A percentile compares a stretch with the other conserved stretches of the same genome.
phyloP scores from a whole-genome alignment of 352 stramenopile species.

The Elongisporangium senticosum region DNA sequence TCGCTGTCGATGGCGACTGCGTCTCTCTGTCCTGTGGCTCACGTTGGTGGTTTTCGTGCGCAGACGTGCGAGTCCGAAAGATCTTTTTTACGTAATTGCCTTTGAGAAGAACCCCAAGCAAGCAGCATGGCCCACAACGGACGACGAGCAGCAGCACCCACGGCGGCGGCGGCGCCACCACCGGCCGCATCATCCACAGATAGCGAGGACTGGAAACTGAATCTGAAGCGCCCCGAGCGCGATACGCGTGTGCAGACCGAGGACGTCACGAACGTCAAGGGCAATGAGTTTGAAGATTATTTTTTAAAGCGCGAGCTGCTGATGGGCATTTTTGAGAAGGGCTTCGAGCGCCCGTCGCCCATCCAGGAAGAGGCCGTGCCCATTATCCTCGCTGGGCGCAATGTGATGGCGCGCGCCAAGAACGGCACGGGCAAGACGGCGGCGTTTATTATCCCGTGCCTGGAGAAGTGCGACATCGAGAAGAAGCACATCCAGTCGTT shows the following conservation, averaged over 20 bases:
- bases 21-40: not conserved
- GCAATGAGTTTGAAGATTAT: slow-evolving; percentile 99
- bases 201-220: slow-evolving; percentile 69
- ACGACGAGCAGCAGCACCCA: slow-evolving; percentile 34
- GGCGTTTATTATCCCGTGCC: slow-evolving; percentile 98
- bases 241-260: slow-evolving; percentile 90
- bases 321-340: slow-evolving; percentile 99
- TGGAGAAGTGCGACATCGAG: slow-evolving; percentile 98
- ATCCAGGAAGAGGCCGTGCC: slow-evolving; percentile 99
- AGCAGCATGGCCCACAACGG: not conserved
- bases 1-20: not conserved
- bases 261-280: slow-evolving; percentile 99
- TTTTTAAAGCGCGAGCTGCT: slow-evolving; percentile 98
- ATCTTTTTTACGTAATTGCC: not conserved
- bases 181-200: slow-evolving; percentile 17
- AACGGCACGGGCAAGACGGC: slow-evolving; percentile 99
- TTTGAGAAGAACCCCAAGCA: not conserved
- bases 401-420: slow-evolving; percentile 98
- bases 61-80: not conserved
- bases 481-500: slow-evolving; percentile 98
- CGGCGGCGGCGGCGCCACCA: slow-evolving; percentile 67
- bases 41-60: not conserved
- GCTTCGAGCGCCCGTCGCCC: slow-evolving; percentile 97
- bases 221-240: slow-evolving; percentile 74
- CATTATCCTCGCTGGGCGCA: slow-evolving; percentile 97